phyloP scores from a whole-genome alignment of 192 early-diverging fungal genomes.

The Entomortierella parvispora region DNA sequence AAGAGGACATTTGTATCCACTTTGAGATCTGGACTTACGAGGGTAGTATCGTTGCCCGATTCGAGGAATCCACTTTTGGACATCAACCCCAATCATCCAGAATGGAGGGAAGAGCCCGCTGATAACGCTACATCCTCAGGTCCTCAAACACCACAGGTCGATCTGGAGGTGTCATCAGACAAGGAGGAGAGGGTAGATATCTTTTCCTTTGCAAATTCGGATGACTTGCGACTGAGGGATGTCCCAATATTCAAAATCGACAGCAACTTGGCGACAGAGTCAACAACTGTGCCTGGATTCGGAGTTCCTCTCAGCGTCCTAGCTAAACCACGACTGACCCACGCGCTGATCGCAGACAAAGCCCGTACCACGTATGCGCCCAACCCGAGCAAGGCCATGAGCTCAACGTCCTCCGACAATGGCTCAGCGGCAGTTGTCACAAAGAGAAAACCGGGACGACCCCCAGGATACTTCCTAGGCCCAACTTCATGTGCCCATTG shows the following conservation, averaged over 20 bases:
- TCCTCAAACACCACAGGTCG: no score
- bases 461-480: conserved; percentile 45
- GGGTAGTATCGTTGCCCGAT: no score
- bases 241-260: conserved; percentile 8
- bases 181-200: no score
- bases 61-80: no score
- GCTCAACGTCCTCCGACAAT: neutral
- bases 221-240: neutral
- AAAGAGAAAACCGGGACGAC: conserved; percentile 36
- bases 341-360: conserved; percentile 28
- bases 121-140: no score
- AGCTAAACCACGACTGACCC: conserved; percentile 10
- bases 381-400: neutral
- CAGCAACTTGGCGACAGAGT: neutral
- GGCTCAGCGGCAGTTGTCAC: neutral
- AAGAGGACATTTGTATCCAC: neutral
- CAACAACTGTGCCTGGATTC: neutral
- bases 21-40: neutral
- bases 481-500: conserved; percentile 46
- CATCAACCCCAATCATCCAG: no score
- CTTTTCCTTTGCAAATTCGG: neutral
- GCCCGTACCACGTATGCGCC: conserved; percentile 35
- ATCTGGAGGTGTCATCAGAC: no score
- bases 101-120: no score
- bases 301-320: conserved; percentile 21